Percentiles rank a stretch among this genome's conserved stretches.
These are phyloP conservation scores for Fusarium sp. DNA, from an alignment of 2,329 filamentous ascomycete species.

Conservation along the genomic window DNA sequence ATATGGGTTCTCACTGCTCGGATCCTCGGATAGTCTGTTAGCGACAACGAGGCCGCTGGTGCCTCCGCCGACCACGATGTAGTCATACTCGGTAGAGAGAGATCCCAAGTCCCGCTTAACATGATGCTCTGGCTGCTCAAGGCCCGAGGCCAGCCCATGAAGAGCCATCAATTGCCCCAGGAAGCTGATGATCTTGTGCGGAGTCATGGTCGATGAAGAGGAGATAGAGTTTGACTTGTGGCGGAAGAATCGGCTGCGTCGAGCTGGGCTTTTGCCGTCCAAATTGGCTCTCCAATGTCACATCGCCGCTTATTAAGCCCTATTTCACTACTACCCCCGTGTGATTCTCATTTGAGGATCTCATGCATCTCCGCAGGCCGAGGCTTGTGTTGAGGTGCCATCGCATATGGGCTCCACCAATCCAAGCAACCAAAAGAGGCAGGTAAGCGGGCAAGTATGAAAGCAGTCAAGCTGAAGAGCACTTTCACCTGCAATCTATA, in stretches of 20 bases:
- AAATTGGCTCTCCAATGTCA: too few relatives aligned
- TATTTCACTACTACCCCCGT: neutral
- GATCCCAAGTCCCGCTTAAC: neutral
- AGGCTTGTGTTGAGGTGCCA: too few relatives aligned
- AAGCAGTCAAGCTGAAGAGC: too few relatives aligned
- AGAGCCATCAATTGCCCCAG: neutral
- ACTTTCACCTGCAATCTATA: too few relatives aligned
- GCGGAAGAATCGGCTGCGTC: neutral
- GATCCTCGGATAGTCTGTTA: conserved; percentile 50
- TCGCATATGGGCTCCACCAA: too few relatives aligned
- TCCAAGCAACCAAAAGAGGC: too few relatives aligned
- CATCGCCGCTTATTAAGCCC: too few relatives aligned
- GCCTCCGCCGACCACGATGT: conserved; percentile 52
- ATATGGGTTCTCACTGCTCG: conserved; percentile 28
- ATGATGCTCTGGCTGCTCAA: conserved; percentile 4
- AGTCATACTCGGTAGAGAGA: neutral
- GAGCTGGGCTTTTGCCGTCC: neutral
- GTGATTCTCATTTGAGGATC: neutral
- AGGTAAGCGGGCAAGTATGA: too few relatives aligned
- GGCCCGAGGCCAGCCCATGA: neutral
- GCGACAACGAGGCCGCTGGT: conserved; percentile 52
- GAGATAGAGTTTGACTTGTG: conserved; percentile 7
- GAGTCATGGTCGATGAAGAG: neutral
- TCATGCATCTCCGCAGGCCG: too few relatives aligned
- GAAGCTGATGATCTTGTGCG: neutral